Evolutionary conservation across 352 stramenopile species (phyloP).

Genomic region (Phytophthora melonis): DNA sequence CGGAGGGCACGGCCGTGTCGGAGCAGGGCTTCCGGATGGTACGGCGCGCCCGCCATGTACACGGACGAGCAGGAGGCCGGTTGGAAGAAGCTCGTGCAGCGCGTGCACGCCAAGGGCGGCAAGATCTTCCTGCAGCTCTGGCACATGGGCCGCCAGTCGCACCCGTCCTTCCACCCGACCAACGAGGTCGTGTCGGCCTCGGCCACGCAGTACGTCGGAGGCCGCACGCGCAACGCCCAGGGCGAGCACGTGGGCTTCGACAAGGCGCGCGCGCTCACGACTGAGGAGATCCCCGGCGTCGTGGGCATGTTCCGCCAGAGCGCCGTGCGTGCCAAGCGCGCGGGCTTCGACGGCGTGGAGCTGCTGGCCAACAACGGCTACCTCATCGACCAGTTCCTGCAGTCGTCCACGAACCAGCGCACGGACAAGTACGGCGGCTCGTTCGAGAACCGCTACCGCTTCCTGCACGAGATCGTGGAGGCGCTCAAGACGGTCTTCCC

Average conservation of each 20-base stretch:
- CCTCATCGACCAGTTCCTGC: too few relatives aligned
- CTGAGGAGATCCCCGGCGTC: too few relatives aligned
- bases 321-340: too few relatives aligned
- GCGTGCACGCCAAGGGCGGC: background rate
- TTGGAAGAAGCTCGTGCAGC: background rate
- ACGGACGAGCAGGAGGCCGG: background rate
- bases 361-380: too few relatives aligned
- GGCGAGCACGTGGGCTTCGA: background rate
- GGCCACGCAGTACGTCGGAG: background rate
- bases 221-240: background rate
- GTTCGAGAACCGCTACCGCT: too few relatives aligned
- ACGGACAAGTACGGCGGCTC: too few relatives aligned
- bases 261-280: background rate
- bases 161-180: background rate
- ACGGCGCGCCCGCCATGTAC: background rate
- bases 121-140: conserved; percentile 1
- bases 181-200: background rate
- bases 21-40: background rate
- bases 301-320: too few relatives aligned
- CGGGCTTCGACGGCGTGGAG: too few relatives aligned
- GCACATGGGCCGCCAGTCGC: too few relatives aligned
- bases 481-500: conserved; percentile 6
- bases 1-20: background rate
- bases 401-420: too few relatives aligned
- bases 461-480: conserved; percentile 17